Evolutionary conservation across 441 rosid species (phyloP).

Genomic region (Adansonia grandidieri): DNA sequence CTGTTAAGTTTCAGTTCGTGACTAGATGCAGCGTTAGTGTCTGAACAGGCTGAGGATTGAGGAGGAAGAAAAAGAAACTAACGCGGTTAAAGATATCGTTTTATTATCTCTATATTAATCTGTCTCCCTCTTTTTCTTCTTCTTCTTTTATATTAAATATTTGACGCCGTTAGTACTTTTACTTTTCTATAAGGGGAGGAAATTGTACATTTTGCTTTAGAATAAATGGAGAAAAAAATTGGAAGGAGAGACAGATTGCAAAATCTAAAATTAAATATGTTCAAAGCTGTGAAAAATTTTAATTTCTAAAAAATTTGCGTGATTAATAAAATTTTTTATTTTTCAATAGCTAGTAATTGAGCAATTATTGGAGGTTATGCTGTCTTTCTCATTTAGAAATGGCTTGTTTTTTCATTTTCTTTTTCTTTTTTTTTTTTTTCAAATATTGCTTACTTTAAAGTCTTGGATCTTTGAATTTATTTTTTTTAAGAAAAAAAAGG

Average conservation of each 20-base stretch:
- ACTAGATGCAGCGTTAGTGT: constrained; percentile 67
- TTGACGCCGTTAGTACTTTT: constrained; percentile 6
- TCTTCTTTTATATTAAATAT: not conserved
- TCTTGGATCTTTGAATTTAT: too few species aligned
- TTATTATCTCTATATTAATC: not conserved
- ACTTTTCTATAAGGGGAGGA: constrained; percentile 2
- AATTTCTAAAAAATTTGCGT: not conserved
- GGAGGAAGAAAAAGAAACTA: constrained; percentile 21
- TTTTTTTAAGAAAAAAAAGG: not conserved
- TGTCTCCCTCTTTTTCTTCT: not conserved
- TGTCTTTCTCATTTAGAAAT: constrained; percentile 31
- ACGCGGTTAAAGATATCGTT: constrained; percentile 34
- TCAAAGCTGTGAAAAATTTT: constrained; percentile 3
- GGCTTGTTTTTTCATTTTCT: not conserved
- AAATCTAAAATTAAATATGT: constrained; percentile 26
- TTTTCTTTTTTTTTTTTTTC: not conserved
- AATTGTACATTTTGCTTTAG: constrained; percentile 36
- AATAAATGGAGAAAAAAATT: constrained; percentile 13
- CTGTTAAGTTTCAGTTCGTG: constrained; percentile 57
- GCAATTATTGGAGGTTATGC: constrained; percentile 25
- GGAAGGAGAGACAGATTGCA: constrained; percentile 16
- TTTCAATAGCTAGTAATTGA: constrained; percentile 23
- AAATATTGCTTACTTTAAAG: too few species aligned
- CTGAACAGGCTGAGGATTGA: constrained; percentile 37
- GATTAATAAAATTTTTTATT: not conserved